Evolutionary conservation across 1,284 basidiomycete genomes (phyloP), one percentile per base, ranked within the genome.

Genomic region (Rhizoctonia solani): DNA sequence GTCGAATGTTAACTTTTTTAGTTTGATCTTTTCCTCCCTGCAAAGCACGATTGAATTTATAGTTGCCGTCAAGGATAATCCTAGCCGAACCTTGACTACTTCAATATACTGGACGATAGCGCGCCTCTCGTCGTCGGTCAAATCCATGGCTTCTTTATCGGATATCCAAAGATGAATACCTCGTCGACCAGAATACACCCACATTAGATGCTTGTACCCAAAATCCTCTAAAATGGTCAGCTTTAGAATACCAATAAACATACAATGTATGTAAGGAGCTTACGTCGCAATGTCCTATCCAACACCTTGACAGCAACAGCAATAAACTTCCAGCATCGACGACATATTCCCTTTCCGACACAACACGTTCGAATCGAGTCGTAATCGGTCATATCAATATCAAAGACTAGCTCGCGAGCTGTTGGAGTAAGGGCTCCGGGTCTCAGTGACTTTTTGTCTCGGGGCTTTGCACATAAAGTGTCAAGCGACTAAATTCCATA

Each of bases 361-460:
- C 97, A 99, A 79, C 97, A 99, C 0, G 93, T 98, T 58, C 97
- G 88, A 74, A 99, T 87, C 68, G 89, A 83, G 77, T 99, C 97
- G 79, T 99, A 99, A 79, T 99, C 96, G 16, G 96, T 97, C 95
- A 99, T 98, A 78, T 99, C 96, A 76, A 99, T 98, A 87, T 99
- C 97, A 75, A 99, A 98, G 0, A 99, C 97, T 32, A 99, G 87
- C 77, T 99, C 96, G 70, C 97, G 90, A 69, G 87, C 85, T 27
- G 87, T 78, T 0, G 96, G 94, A 54, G 84, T 83, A 74, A 98
- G 89, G 1, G 86, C 85, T 5, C 86, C 82, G 4, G 90, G 82
- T 1, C 89, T 86, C 41, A 95, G 81, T 0, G 91, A 91, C 76
- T 96, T 97, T 74, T 88, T 90, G 80, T 98, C 96, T 74, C 88